Base-by-base conservation (phyloP, 2,329 filamentous ascomycete species). In the Ophiostoma tasmaniense region DNA sequence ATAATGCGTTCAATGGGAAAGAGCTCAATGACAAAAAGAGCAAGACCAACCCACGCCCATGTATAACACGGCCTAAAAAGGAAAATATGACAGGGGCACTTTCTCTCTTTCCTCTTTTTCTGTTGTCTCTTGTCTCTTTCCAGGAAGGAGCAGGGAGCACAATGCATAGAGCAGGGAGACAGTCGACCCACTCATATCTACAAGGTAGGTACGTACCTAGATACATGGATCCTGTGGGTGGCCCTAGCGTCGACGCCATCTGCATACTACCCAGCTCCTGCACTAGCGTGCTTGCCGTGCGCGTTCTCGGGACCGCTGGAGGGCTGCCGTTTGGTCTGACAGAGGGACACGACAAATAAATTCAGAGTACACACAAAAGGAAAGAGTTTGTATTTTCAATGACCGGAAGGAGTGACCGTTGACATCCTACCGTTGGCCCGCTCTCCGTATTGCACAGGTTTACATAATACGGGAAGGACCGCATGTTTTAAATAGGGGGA, bases 281-380 rank as follows among this genome's bases (percentile, higher is more conserved):
- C 66, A 66, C 55, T 70, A 70, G 66, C 67, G 70, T 42, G n/a
- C 42, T 30, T 64, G 30, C 62, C 10, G 62, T 67, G 66, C 62
- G 62, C 68, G 52, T 66, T 62, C 66, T 67, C 67, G 66, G 66
- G 65, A 69, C 67, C 30, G 39, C 65, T 59, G 66, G 65, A 69
- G 65, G n/a, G 39, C 65, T 59, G 66, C 59, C 52, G 37, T 55
- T 50, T 62, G 37, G 6, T 8, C 20, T 37, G 28, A 62, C 13
- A 14, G 52, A n/a, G 35, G 3, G 3, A 42, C 33, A 33, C 33
- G 33, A 20, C 17, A 20, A 6, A 50, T 20, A 22, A 39, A 11
- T 39, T 11, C 37, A 39, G 37, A 13, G 14, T 39, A 39, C 37
- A 39, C 45, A 50, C n/a, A 50, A 22, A 20, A 50, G 45, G 45